Conservation (phyloP, 2,329 filamentous ascomycete species). For the Fusarium sterilihyphosum region DNA sequence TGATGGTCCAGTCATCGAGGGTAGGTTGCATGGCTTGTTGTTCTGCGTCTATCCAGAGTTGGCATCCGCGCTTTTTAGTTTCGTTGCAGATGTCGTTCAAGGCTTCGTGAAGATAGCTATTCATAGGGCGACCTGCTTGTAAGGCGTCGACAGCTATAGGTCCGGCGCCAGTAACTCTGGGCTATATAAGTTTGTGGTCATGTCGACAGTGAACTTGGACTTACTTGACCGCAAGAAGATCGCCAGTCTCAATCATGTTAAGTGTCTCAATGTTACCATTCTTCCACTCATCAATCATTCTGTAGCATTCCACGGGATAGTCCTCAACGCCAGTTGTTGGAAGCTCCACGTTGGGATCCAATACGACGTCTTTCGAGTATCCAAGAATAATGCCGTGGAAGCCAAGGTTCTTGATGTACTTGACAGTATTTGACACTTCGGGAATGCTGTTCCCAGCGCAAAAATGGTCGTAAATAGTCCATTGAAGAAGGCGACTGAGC, state of each 20-base stretch:
- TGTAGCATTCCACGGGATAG: slow-evolving; percentile 27
- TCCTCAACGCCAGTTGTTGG: background rate
- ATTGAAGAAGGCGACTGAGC: slow-evolving; percentile 55
- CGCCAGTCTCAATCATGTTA: slow-evolving; percentile 58
- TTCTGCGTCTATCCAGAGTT: slow-evolving; percentile 58
- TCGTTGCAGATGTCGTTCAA: slow-evolving; percentile 51
- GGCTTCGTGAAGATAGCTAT: slow-evolving; percentile 52
- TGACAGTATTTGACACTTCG: slow-evolving; percentile 58
- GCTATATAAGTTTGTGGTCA: background rate
- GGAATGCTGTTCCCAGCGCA: slow-evolving; percentile 61
- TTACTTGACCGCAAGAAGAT: slow-evolving; percentile 69
- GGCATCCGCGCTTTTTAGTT: slow-evolving; percentile 49
- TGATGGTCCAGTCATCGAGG: slow-evolving; percentile 46
- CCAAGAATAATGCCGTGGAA: slow-evolving; percentile 63
- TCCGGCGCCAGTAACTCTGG: slow-evolving; percentile 55
- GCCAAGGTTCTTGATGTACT: slow-evolving; percentile 58
- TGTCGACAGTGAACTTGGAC: no score
- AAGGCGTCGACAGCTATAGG: slow-evolving; percentile 51
- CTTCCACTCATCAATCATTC: slow-evolving; percentile 56
- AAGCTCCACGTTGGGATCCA: slow-evolving; percentile 43
- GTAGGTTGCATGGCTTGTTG: slow-evolving; percentile 55
- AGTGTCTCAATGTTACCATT: slow-evolving; percentile 63
- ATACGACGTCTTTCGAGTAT: slow-evolving; percentile 61
- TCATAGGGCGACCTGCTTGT: slow-evolving; percentile 46
- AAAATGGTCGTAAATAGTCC: slow-evolving; percentile 65